Conservation (phyloP, 305 asterid genomes). For the Fraxinus albicans region DNA sequence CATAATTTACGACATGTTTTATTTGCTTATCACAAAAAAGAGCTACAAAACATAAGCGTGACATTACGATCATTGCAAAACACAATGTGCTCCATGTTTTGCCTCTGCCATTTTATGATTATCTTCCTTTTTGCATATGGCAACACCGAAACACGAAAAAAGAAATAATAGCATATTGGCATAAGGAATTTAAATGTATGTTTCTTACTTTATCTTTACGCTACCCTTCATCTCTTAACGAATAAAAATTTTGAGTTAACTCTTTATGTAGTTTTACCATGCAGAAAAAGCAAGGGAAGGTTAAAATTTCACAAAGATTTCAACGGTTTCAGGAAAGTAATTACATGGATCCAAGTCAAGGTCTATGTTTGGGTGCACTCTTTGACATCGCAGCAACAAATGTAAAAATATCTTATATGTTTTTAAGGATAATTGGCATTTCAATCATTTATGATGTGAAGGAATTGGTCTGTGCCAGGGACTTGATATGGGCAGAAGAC, state of each 20-base stretch:
- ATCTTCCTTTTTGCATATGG: conserved; percentile 22
- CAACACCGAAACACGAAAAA: neutral
- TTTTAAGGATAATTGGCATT: conserved; percentile 8
- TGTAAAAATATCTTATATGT: conserved; percentile 36
- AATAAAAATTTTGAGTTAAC: neutral
- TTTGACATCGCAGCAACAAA: conserved; percentile 97
- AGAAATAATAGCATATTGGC: neutral
- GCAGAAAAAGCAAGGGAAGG: conserved; percentile 71
- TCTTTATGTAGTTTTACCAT: conserved; percentile 15
- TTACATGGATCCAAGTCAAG: conserved; percentile 90
- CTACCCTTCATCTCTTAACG: neutral
- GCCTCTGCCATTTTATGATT: neutral
- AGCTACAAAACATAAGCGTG: neutral
- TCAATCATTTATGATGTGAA: neutral
- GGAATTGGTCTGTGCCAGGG: conserved; percentile 50
- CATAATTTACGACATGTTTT: neutral
- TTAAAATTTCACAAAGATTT: conserved; percentile 51
- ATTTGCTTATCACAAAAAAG: neutral
- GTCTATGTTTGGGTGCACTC: conserved; percentile 89
- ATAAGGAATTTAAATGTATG: neutral
- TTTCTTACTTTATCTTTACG: neutral
- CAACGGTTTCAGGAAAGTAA: conserved; percentile 77
- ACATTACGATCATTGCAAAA: neutral
- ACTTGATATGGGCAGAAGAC: conserved; percentile 81
- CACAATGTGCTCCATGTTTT: neutral